A percentile compares a stretch with the other conserved stretches of the same genome.
Conservation (phyloP, 2,329 filamentous ascomycete species). For the Aureobasidium lini region DNA sequence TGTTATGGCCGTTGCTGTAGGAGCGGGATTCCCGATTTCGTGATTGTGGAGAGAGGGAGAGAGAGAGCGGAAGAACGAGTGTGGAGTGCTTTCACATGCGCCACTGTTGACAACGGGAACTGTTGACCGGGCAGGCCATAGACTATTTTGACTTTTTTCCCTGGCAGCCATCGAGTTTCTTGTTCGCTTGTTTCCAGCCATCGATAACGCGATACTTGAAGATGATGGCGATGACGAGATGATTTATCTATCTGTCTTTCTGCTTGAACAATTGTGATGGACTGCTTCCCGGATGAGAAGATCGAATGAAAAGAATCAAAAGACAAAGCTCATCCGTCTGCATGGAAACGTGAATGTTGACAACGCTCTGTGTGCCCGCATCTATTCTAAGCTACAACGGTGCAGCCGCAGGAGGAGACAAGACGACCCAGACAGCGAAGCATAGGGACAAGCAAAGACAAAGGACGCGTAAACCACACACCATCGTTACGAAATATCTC, state of each 20-base stretch:
- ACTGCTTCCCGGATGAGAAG: neutral
- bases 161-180: no score
- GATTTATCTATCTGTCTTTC: no score
- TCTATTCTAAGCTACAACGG: constrained; percentile 7
- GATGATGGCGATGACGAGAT: neutral
- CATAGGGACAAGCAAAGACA: neutral
- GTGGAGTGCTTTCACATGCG: neutral
- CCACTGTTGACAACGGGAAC: neutral
- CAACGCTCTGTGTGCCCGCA: neutral
- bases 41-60: neutral
- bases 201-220: no score
- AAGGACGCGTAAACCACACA: constrained; percentile 1
- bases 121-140: neutral
- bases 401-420: neutral
- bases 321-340: neutral
- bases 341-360: neutral
- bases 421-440: neutral
- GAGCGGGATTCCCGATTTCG: constrained; percentile 1
- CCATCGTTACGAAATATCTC: neutral
- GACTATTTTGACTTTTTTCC: neutral
- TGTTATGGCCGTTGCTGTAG: constrained; percentile 5
- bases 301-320: neutral
- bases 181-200: no score
- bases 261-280: neutral
- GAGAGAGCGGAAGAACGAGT: neutral